Conservation (phyloP, 2,329 filamentous ascomycete genomes). For the Myriosclerotinia curreyana region DNA sequence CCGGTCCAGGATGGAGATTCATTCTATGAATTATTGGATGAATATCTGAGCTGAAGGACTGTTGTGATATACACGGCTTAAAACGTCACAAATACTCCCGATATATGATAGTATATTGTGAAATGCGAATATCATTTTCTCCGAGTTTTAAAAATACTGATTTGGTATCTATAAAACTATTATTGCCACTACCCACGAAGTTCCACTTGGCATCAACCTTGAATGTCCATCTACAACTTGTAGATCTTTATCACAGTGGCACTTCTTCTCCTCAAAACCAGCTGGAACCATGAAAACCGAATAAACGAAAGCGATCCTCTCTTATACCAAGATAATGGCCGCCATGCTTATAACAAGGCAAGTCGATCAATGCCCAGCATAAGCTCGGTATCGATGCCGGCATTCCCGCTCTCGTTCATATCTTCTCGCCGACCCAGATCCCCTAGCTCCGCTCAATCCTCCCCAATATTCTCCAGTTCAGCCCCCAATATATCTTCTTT, state of each 20-base stretch:
- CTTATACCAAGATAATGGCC: not conserved
- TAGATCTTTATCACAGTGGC: not conserved
- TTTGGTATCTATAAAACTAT: not conserved
- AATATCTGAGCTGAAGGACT: not conserved
- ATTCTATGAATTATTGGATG: not conserved
- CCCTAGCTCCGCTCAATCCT: not conserved
- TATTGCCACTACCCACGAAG: not conserved
- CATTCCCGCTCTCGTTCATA: not conserved
- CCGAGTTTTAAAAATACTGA: no score
- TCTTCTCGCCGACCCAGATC: not conserved
- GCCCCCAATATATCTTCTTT: not conserved
- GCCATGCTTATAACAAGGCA: not conserved
- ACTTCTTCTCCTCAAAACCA: not conserved
- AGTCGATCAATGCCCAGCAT: not conserved
- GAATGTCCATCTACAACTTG: not conserved
- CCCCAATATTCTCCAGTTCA: not conserved
- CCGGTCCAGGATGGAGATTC: not conserved
- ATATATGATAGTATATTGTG: not conserved
- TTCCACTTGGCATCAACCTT: not conserved
- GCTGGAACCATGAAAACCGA: not conserved
- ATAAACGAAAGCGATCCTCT: not conserved
- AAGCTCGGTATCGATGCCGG: not conserved
- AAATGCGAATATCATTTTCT: not conserved
- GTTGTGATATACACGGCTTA: not conserved
- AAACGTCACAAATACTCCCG: not conserved